A percentile compares a stretch with the other conserved stretches of the same genome.
Evolutionary conservation across 2,329 filamentous ascomycete genomes (phyloP).

Genomic region (Huntiella abstrusa): DNA sequence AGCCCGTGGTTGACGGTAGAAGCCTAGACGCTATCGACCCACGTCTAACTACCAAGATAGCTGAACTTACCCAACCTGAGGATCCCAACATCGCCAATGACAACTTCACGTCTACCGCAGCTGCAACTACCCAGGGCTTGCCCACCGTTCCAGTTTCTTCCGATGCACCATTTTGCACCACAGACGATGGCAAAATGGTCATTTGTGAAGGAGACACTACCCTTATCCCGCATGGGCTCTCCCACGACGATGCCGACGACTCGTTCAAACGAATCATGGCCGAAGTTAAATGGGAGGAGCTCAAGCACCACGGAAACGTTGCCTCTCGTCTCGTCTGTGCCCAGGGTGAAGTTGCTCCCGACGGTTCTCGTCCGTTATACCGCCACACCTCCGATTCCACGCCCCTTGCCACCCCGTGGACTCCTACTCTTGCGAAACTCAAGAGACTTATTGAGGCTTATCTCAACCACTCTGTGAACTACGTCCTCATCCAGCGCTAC

Average conservation of each 20-base stretch:
- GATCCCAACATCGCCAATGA: too few species aligned
- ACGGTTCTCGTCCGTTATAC: conserved; percentile 75
- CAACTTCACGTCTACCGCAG: too few species aligned
- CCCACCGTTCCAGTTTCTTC: too few species aligned
- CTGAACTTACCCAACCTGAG: too few species aligned
- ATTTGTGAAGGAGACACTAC: conserved; percentile 70
- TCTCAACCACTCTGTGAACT: conserved; percentile 69
- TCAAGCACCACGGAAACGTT: conserved; percentile 81
- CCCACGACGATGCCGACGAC: conserved; percentile 31
- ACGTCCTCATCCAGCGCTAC: conserved; percentile 84
- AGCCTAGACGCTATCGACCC: too few species aligned
- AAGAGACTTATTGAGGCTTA: conserved; percentile 48
- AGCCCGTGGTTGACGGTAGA: too few species aligned
- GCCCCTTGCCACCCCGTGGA: conserved; percentile 58
- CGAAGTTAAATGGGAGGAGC: conserved; percentile 75
- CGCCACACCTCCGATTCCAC: conserved; percentile 84
- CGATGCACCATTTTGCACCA: too few species aligned
- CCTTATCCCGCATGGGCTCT: conserved; percentile 52
- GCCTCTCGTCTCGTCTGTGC: conserved; percentile 84
- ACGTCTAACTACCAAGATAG: too few species aligned
- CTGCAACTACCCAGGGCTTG: too few species aligned
- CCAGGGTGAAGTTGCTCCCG: conserved; percentile 50
- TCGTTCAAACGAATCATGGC: conserved; percentile 52
- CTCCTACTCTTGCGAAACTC: conserved; percentile 50
- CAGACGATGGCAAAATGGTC: neutral